Evolutionary conservation across 495 filamentous ascomycete genomes (phyloP).

Genomic region (Cercophora sp.): DNA sequence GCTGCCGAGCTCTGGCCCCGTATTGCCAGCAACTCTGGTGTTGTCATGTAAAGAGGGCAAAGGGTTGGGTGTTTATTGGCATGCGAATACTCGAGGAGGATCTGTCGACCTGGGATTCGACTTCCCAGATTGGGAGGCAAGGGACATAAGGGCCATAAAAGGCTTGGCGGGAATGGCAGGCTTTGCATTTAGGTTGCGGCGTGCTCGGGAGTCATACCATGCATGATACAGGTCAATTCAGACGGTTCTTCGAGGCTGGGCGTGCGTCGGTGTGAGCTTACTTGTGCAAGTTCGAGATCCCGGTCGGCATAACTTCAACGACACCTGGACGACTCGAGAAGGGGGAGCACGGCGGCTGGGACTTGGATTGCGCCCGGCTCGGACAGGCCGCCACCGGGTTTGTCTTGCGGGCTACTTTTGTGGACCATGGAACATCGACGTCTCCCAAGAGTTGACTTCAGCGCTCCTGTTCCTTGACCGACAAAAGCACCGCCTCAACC

Average conservation of each 20-base stretch:
- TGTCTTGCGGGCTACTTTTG: no score
- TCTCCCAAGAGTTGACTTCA: no score
- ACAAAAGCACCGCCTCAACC: no score
- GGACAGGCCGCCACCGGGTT: no score
- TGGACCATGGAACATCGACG: no score
- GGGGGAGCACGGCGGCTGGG: no score
- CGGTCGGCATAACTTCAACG: no score
- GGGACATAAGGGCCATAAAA: slow-evolving; percentile 20
- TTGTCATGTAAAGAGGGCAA: slow-evolving; percentile 82
- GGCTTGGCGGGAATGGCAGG: slow-evolving; percentile 30
- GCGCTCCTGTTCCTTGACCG: no score
- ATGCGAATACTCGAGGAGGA: slow-evolving; percentile 28
- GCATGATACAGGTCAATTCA: slow-evolving; percentile 39
- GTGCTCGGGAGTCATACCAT: slow-evolving; percentile 39
- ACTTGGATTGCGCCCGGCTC: no score
- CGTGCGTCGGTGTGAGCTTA: no score
- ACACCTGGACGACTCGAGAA: no score
- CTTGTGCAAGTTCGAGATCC: no score
- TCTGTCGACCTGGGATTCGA: slow-evolving; percentile 24
- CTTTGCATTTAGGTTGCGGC: slow-evolving; percentile 38
- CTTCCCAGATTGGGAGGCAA: slow-evolving; percentile 22
- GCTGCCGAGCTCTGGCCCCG: slow-evolving; percentile 99
- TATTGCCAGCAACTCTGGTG: slow-evolving; percentile 99
- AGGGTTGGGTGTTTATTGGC: slow-evolving; percentile 13
- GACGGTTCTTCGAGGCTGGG: slow-evolving; percentile 31